Percentiles rank a stretch among this genome's conserved stretches.
Conservation (phyloP, 2,329 filamentous ascomycete species). For the Clarireedia hainanense region DNA sequence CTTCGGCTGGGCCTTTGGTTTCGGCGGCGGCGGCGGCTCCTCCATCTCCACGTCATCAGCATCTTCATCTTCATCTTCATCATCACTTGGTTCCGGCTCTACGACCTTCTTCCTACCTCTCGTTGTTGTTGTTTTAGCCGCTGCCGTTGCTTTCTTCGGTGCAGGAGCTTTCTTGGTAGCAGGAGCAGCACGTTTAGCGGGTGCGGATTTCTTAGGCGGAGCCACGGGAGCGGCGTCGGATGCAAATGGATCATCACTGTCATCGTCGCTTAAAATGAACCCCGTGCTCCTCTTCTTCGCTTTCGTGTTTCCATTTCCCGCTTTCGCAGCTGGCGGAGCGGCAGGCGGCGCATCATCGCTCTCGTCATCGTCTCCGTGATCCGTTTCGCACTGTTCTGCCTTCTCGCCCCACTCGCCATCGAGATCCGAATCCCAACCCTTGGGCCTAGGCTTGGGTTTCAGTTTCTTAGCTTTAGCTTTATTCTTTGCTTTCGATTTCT, state of each 20-base stretch:
- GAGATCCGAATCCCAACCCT: slow-evolving; percentile 80
- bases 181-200: slow-evolving; percentile 30
- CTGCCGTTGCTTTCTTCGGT: slow-evolving; percentile 28
- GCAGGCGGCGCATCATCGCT: slow-evolving; percentile 36
- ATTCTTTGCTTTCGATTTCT: slow-evolving; percentile 40
- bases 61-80: slow-evolving; percentile 38
- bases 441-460: slow-evolving; percentile 67
- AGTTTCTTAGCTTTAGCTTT: slow-evolving; percentile 31
- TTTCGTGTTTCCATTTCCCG: slow-evolving; percentile 11
- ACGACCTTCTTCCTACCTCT: slow-evolving; percentile 37
- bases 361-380: slow-evolving; percentile 31
- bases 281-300: not conserved
- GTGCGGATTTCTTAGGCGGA: slow-evolving; percentile 20
- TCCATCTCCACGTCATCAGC: slow-evolving; percentile 44
- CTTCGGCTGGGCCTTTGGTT: slow-evolving; percentile 29
- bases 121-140: slow-evolving; percentile 33
- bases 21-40: slow-evolving; percentile 32
- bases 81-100: slow-evolving; percentile 28
- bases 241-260: slow-evolving; percentile 43
- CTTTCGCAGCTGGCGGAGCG: slow-evolving; percentile 25
- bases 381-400: slow-evolving; percentile 25
- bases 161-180: slow-evolving; percentile 32
- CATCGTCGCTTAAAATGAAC: slow-evolving; percentile 31
- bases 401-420: slow-evolving; percentile 78
- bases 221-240: not conserved